Base-by-base conservation (phyloP, 192 early-diverging fungal species). In the Endogone sp. region DNA sequence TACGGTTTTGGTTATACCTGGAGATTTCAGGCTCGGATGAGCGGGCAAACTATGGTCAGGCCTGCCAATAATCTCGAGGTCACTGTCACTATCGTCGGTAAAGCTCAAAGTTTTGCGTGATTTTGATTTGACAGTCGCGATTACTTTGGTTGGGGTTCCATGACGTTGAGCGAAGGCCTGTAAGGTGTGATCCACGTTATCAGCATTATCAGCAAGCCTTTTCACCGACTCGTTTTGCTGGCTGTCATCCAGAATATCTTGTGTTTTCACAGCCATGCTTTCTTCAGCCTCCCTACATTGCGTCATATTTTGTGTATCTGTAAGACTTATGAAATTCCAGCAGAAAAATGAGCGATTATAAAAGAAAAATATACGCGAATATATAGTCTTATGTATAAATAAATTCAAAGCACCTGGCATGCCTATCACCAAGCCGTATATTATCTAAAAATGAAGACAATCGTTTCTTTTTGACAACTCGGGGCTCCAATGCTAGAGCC, bases 41-140 rank as follows among this genome's bases (percentile, higher is more conserved):
- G 68, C 56, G 3, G 68, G 69, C 3, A 61, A 23, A 20, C 62
- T 6, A 13, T 44, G 65, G 25, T 3, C 62, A 0, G 73, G 73
- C 27, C 11, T 56, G 4, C 68, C 68, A 30, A 75, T 55, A 31
- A 75, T 71, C n/a, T 71, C 69, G 21, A 75, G 60, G 55, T 75
- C 74, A 63, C 70, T 70, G 10, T 71, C 69, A 30, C 62, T 68
- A 21, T 66, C 69, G 29, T 62, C 24, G 10, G 27, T 28, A 22
- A 60, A 28, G 22, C 9, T 23, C 10, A 23, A 6, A 22, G 59
- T 60, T 21, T 60, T 28, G 8, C 6, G 10, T 16, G 0, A 0
- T 60, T 26, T 60, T 26, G 59, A 6, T 60, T 23, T 60, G 59
- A 10, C 6, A 22, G 27, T 6, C 22, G 59, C 9, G 8, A 22